Base-by-base conservation (phyloP, 2,329 filamentous ascomycete genomes). In the Alternaria burnsii region DNA sequence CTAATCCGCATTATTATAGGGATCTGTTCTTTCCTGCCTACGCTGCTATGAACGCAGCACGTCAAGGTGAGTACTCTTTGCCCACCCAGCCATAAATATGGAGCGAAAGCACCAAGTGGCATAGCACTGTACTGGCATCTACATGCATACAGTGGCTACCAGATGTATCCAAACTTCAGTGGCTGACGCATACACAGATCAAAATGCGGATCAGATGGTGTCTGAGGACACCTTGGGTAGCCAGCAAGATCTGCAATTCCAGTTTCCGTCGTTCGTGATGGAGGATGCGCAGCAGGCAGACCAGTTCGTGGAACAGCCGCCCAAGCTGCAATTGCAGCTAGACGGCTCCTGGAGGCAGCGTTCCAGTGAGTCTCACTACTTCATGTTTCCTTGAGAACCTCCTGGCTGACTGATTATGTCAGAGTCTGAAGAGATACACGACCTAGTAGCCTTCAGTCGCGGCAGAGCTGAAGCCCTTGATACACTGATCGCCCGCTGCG, bases 401-500 rank as follows among this genome's bases (percentile, higher is more conserved):
- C 20, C 20, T 12, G 5, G 20, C 16, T 36, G 46, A 50, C 46
- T 50, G 46, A 26, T 50, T 2, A n/a, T 1, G 1, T n/a, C 36
- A 50, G 46, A 50, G 3, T 50, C 34, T 8, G 46, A 10, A 1
- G 46, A 54, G 18, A 20, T 63, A 2, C 4, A 34, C 18, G 53
- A 63, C 26, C 34, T 61, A 9, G 36, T 51, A 6, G 42, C 11
- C 12, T 51, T 60, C 40, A 58, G 42, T 12, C 14, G n/a, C 5
- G 30, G 18, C 7, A 42, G 55, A 1, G 5, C 47, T 1, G 12
- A 38, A 3, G 18, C 46, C 12, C 2, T 55, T 5, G 41, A 51
- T 3, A 16, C 38, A 1, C 26, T 98, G 62, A 93, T 97, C 82
- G 97, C 97, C 86, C 94, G 94, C 62, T 95, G 98, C 90, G 86